Evolutionary conservation across 2,329 filamentous ascomycete genomes (phyloP), one percentile per base, ranked within the genome.

Genomic region (Paraconiothyrium sp.): DNA sequence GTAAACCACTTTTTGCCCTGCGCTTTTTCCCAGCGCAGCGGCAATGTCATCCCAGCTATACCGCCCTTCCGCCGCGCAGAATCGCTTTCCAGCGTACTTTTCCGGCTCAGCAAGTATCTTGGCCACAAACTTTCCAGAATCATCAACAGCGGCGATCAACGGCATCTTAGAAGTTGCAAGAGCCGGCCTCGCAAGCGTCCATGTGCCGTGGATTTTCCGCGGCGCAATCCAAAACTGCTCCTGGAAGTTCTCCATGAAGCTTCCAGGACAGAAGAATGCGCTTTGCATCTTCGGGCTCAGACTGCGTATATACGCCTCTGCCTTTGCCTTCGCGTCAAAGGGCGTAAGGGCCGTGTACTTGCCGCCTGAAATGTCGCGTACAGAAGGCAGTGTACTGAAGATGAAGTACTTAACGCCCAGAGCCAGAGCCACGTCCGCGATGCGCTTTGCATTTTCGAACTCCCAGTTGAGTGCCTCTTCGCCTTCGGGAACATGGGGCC

Each of bases 251-350:
- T 61, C 58, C 62, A 63, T 65, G 51, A 64, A 65, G 13, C 37
- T 55, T 13, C 58, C 59, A 1, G 51, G 54, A 11, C 60, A 54
- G 47, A 47, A 54, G 60, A 69, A 72, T 20, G 58, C 59, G 14
- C 61, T 66, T 16, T 35, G 2, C 30, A 51, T 51, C 44, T 60
- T 59, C 14, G 65, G 43, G 0, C 79, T 79, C 2, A 83, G 76
- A 0, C 69, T 59, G 16, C 82, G 81, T 46, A 85, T 81, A 70
- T 88, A 85, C 24, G 80, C 68, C 66, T 86, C 84, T 0, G 84
- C 80, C 22, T 77, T 67, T 41, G 78, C 79, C 60, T 83, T 83
- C 54, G 71, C 72, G 62, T 83, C 81, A 56, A 83, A 83, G 57
- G 78, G 76, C 11, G 67, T 62, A 35, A 81, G 68, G 30, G 76